phyloP scores from a whole-genome alignment of 176 grass and related monocot genomes.

The Musa beccarii region DNA sequence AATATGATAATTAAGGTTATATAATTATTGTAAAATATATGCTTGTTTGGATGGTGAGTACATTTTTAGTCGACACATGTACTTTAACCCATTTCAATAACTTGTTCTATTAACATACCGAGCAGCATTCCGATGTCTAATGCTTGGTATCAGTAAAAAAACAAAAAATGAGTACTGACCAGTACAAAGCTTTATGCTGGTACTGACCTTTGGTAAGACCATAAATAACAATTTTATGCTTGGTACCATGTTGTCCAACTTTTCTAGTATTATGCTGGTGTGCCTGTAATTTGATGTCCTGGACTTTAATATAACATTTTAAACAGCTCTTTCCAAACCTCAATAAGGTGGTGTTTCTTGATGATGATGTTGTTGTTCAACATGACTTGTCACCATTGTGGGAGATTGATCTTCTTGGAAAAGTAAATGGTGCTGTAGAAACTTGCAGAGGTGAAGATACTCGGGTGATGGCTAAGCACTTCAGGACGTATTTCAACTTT shows the following conservation, averaged over 20 bases:
- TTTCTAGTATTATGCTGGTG: not conserved
- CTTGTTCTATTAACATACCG: too few relatives aligned
- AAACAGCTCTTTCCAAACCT: conserved; percentile 85
- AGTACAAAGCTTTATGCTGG: too few relatives aligned
- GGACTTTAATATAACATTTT: not conserved
- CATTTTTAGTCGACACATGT: not conserved
- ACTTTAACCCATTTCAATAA: not conserved
- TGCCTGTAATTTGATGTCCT: not conserved
- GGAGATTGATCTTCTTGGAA: conserved; percentile 79
- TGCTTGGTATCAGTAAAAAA: too few relatives aligned
- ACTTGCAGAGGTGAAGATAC: conserved; percentile 72
- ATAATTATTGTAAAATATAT: not conserved
- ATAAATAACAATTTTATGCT: too few relatives aligned
- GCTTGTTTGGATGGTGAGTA: not conserved
- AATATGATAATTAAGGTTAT: not conserved
- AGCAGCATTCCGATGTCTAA: too few relatives aligned
- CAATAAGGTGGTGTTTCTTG: conserved; percentile 88
- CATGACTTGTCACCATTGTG: conserved; percentile 64
- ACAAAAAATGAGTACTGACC: too few relatives aligned
- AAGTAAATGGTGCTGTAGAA: conserved; percentile 94
- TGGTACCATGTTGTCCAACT: too few relatives aligned
- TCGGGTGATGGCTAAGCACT: conserved; percentile 92
- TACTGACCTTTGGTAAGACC: too few relatives aligned
- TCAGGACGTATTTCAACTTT: conserved; percentile 97
- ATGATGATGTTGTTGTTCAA: conserved; percentile 88